Percentiles rank a stretch among this genome's conserved stretches.
These are phyloP conservation scores for Neoboletus magnificus DNA, from an alignment of 768 basidiomycete species.

Conservation along the genomic window DNA sequence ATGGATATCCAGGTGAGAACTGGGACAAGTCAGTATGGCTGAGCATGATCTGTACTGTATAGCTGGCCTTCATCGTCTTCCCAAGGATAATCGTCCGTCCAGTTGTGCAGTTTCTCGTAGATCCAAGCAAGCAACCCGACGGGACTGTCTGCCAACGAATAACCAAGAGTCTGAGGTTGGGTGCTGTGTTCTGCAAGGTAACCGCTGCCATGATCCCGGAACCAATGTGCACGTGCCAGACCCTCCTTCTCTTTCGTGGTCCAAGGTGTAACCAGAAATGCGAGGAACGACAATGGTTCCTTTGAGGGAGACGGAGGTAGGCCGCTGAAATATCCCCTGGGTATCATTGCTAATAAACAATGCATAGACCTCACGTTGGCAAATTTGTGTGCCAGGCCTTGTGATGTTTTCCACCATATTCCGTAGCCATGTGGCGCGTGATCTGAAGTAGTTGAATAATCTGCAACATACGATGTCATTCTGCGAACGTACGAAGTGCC, in stretches of 20 bases:
- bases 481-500: slow-evolving; percentile 29
- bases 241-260: slow-evolving; percentile 26
- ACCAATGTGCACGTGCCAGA: slow-evolving; percentile 17
- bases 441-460: slow-evolving; percentile 27
- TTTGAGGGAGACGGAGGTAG: slow-evolving; percentile 19
- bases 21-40: slow-evolving; percentile 17
- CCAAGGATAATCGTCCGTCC: slow-evolving; percentile 56
- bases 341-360: not conserved
- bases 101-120: slow-evolving; percentile 48
- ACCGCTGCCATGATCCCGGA: slow-evolving; percentile 24
- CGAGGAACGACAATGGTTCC: slow-evolving; percentile 30
- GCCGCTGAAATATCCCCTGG: slow-evolving; percentile 13
- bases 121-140: slow-evolving; percentile 53
- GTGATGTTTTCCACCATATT: slow-evolving; percentile 39
- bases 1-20: slow-evolving; percentile 61
- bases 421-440: slow-evolving; percentile 29
- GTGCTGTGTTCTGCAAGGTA: slow-evolving; percentile 36
- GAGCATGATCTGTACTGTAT: not conserved
- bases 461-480: not conserved
- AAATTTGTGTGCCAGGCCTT: slow-evolving; percentile 56
- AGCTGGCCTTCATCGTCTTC: slow-evolving; percentile 52
- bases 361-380: slow-evolving; percentile 34
- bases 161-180: slow-evolving; percentile 52
- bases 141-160: slow-evolving; percentile 55
- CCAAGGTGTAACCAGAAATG: slow-evolving; percentile 27